Percentiles rank a stretch among this genome's conserved stretches.
Evolutionary conservation across 129 eudicot genomes (phyloP).

Genomic region (Kitagawia praeruptora): DNA sequence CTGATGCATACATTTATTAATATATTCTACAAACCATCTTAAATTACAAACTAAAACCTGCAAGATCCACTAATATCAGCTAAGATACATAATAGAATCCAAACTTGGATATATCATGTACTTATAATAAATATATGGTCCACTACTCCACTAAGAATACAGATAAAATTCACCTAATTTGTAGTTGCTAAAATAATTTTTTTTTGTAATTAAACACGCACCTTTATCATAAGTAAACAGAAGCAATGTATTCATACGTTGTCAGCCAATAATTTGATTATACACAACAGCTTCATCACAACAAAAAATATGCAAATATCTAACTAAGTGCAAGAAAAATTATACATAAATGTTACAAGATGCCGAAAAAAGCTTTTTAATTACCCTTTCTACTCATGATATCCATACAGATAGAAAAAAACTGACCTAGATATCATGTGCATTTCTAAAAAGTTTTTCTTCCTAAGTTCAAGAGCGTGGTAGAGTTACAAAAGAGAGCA

Average conservation of each 20-base stretch:
- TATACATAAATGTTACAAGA: not conserved
- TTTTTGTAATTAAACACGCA: not conserved
- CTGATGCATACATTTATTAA: not conserved
- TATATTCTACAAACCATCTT: not conserved
- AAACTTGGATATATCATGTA: no score
- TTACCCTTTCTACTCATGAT: not conserved
- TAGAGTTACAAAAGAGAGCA: not conserved
- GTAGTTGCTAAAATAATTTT: no score
- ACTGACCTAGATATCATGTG: not conserved
- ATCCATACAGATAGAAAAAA: not conserved
- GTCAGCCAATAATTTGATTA: not conserved
- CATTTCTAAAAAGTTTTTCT: not conserved
- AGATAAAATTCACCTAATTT: not conserved
- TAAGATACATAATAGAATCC: not conserved
- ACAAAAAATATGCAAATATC: not conserved
- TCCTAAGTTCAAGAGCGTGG: not conserved
- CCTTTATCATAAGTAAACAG: not conserved
- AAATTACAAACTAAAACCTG: not conserved
- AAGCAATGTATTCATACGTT: not conserved
- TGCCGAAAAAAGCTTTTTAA: not conserved
- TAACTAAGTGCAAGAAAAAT: not conserved
- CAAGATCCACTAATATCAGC: not conserved
- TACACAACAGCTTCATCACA: not conserved
- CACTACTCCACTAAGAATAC: not conserved
- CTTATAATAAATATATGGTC: no score